phyloP scores from a whole-genome alignment of 2,329 filamentous ascomycete genomes.

The Ophiostoma australiae region DNA sequence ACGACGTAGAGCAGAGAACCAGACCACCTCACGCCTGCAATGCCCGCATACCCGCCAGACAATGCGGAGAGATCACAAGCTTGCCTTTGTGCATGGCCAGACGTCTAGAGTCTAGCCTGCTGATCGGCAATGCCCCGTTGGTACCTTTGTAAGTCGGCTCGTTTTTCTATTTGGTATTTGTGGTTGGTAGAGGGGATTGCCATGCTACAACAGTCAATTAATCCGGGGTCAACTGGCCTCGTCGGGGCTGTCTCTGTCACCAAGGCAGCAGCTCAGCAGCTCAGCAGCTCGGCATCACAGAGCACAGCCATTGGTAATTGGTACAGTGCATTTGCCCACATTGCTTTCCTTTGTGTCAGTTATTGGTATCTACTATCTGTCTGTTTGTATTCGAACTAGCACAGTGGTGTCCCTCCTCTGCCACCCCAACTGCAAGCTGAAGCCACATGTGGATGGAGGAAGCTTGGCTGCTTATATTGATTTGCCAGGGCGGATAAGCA shows the following conservation, averaged over 20 bases:
- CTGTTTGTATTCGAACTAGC: too few relatives aligned
- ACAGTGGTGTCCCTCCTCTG: too few relatives aligned
- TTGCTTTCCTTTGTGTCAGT: too few relatives aligned
- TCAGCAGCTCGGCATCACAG: neutral
- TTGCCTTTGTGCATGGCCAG: neutral
- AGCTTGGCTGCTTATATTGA: neutral
- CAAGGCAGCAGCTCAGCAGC: neutral
- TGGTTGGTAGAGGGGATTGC: neutral
- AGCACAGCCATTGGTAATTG: neutral
- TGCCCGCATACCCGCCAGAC: too few relatives aligned
- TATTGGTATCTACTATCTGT: neutral
- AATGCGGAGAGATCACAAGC: slow-evolving; percentile 2
- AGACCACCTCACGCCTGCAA: too few relatives aligned
- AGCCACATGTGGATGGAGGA: neutral
- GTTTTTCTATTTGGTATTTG: neutral
- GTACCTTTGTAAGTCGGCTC: neutral
- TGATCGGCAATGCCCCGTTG: slow-evolving; percentile 6
- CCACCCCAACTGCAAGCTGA: neutral
- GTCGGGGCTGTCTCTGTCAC: too few relatives aligned
- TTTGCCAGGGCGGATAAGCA: neutral
- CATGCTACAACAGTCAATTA: neutral
- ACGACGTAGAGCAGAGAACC: too few relatives aligned
- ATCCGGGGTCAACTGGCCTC: neutral
- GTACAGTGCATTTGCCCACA: neutral
- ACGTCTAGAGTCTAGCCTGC: neutral